phyloP scores from a whole-genome alignment of 495 filamentous ascomycete genomes.

The Aspergillus homomorphus region DNA sequence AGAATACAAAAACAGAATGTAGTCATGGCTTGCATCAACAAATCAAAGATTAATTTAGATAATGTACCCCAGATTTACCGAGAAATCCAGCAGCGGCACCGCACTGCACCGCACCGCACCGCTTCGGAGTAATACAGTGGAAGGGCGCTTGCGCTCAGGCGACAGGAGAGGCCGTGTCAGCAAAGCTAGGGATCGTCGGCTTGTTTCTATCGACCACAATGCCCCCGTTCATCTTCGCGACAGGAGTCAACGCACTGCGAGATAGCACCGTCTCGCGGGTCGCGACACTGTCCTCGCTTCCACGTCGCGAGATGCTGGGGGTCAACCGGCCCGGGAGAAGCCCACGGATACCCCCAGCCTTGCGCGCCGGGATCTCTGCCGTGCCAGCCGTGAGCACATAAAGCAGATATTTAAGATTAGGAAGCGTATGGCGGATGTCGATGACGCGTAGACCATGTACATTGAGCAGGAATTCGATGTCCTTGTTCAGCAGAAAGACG shows the following conservation, averaged over 20 bases:
- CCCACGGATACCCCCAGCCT: constrained; percentile 71
- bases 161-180: constrained; percentile 21
- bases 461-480: constrained; percentile 81
- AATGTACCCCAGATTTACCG: not conserved
- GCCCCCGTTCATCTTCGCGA: constrained; percentile 32
- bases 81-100: too few species aligned
- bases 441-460: constrained; percentile 71
- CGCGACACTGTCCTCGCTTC: constrained; percentile 39
- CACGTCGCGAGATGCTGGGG: constrained; percentile 37
- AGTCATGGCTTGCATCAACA: not conserved
- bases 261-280: constrained; percentile 33
- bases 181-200: constrained; percentile 11
- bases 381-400: constrained; percentile 78
- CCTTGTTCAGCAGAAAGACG: constrained; percentile 89
- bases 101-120: too few species aligned
- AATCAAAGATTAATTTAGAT: constrained; percentile 13
- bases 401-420: constrained; percentile 90
- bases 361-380: constrained; percentile 72
- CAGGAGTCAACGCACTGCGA: constrained; percentile 27
- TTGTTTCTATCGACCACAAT: constrained; percentile 24
- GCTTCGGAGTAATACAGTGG: too few species aligned
- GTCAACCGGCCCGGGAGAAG: constrained; percentile 42
- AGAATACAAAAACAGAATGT: not conserved
- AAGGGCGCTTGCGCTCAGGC: constrained; percentile 12
- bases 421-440: constrained; percentile 86